phyloP scores from a whole-genome alignment of 805 yeast species.

The Schwanniomyces yamadae region DNA sequence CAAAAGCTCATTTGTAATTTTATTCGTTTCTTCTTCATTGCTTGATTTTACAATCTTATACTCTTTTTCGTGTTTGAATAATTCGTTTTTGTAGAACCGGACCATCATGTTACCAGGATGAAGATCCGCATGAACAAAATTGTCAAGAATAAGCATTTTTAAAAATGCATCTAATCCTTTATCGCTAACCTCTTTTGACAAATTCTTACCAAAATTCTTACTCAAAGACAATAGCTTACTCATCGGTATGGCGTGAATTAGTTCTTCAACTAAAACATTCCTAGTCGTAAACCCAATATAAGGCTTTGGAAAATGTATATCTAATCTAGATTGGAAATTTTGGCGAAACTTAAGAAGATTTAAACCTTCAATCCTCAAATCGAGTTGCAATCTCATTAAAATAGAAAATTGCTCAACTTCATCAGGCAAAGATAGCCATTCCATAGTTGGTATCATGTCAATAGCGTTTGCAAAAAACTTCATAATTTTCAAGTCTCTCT shows the following conservation, averaged over 20 bases:
- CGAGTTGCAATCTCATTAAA: constrained; percentile 86
- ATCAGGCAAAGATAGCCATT: constrained; percentile 93
- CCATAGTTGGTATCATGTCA: constrained; percentile 86
- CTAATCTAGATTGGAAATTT: constrained; percentile 58
- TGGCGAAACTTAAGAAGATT: constrained; percentile 71
- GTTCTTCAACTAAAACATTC: constrained; percentile 81
- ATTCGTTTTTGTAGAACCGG: constrained; percentile 56
- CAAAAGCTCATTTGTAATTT: constrained; percentile 42
- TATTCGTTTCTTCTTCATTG: constrained; percentile 47
- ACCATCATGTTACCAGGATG: constrained; percentile 96
- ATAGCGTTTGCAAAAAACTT: constrained; percentile 68
- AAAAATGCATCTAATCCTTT: constrained; percentile 88
- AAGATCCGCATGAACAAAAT: constrained; percentile 93
- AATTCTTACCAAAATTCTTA: constrained; percentile 43
- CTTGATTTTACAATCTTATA: constrained; percentile 42
- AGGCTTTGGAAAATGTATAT: constrained; percentile 80
- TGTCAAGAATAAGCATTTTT: constrained; percentile 88
- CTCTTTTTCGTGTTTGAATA: constrained; percentile 41
- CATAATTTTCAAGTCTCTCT: constrained; percentile 85
- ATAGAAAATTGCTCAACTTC: constrained; percentile 87
- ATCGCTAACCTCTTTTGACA: constrained; percentile 71
- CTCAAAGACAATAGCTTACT: constrained; percentile 56
- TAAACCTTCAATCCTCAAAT: constrained; percentile 83
- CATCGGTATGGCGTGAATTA: constrained; percentile 81
- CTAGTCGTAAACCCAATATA: constrained; percentile 62